A percentile compares a stretch with the other conserved stretches of the same genome.
Evolutionary conservation across 1,139 yeast species (phyloP).

Genomic region (Pichia sp.): DNA sequence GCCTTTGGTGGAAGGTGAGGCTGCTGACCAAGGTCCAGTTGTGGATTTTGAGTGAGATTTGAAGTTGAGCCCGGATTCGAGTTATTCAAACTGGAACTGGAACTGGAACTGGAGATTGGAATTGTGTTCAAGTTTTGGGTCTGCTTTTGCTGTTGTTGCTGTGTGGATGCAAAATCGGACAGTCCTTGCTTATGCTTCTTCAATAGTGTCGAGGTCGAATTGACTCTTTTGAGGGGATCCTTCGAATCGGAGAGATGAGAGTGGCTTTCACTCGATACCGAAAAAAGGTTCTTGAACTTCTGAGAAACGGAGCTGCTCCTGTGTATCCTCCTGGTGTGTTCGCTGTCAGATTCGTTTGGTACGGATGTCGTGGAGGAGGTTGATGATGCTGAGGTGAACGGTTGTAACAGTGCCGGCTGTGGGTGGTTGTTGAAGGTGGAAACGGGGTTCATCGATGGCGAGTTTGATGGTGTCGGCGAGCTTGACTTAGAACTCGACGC

Average conservation of each 20-base stretch:
- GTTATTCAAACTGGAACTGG: not conserved
- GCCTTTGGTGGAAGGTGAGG: not conserved
- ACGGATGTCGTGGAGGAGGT: slow-evolving; percentile 18
- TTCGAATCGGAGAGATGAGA: not conserved
- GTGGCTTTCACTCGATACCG: slow-evolving; percentile 10
- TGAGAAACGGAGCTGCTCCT: slow-evolving; percentile 31
- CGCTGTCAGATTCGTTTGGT: slow-evolving; percentile 9
- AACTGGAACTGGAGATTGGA: not conserved
- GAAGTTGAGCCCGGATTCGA: not conserved
- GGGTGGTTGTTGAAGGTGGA: slow-evolving; percentile 1
- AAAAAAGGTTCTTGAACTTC: slow-evolving; percentile 29
- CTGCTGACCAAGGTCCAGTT: not conserved
- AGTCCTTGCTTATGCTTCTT: slow-evolving; percentile 4
- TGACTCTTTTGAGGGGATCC: slow-evolving; percentile 10
- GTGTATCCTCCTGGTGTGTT: slow-evolving; percentile 13
- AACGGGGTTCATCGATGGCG: slow-evolving; percentile 23
- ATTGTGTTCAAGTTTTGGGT: not conserved
- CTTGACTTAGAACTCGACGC: slow-evolving; percentile 12
- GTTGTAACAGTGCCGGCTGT: slow-evolving; percentile 1
- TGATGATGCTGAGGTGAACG: slow-evolving; percentile 5
- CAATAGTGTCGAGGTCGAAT: slow-evolving; percentile 13
- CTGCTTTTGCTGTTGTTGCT: slow-evolving; percentile 3
- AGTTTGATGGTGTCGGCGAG: slow-evolving; percentile 20
- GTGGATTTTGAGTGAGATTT: not conserved
- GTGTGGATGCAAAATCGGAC: not conserved